Conservation (phyloP, 2,329 filamentous ascomycete species). For the Phaeosphaeriaceae sp. region DNA sequence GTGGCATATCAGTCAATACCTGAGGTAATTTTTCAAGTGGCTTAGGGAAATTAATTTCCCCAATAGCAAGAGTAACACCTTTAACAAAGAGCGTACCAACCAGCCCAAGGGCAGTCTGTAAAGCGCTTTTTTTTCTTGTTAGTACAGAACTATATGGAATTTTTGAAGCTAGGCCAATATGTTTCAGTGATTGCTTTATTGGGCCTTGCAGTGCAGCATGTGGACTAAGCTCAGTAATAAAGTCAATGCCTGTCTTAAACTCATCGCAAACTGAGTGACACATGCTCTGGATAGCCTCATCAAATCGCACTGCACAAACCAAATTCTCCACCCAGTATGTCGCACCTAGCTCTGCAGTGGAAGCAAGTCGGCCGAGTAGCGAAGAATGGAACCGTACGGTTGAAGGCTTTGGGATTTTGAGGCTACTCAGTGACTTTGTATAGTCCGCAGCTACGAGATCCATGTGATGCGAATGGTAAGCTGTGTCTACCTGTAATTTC, state of each 20-base stretch:
- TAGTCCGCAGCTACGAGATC: slow-evolving; percentile 28
- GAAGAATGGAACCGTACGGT: slow-evolving; percentile 25
- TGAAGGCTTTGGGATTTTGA: slow-evolving; percentile 22
- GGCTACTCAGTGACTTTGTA: slow-evolving; percentile 29
- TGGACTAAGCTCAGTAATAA: slow-evolving; percentile 31
- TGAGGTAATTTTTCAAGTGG: slow-evolving; percentile 20
- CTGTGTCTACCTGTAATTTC: slow-evolving; percentile 51
- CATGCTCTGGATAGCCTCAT: slow-evolving; percentile 17
- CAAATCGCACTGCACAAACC: slow-evolving; percentile 23
- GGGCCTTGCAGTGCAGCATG: slow-evolving; percentile 33
- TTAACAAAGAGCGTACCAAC: slow-evolving; percentile 18
- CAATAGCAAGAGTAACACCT: slow-evolving; percentile 22
- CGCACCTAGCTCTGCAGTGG: slow-evolving; percentile 14
- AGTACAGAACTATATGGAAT: slow-evolving; percentile 22
- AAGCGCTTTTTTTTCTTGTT: slow-evolving; percentile 31
- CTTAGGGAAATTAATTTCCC: slow-evolving; percentile 32
- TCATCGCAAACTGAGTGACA: slow-evolving; percentile 13
- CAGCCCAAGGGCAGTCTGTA: slow-evolving; percentile 24
- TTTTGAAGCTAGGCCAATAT: slow-evolving; percentile 18
- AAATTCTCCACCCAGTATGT: slow-evolving; percentile 35
- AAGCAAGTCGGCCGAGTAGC: slow-evolving; percentile 18
- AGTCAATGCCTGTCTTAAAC: slow-evolving; percentile 20
- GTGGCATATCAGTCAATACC: slow-evolving; percentile 33
- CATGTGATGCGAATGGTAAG: slow-evolving; percentile 52
- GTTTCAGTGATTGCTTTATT: slow-evolving; percentile 28